phyloP scores from a whole-genome alignment of 345 rosid genomes.

The Dimocarpus longan region DNA sequence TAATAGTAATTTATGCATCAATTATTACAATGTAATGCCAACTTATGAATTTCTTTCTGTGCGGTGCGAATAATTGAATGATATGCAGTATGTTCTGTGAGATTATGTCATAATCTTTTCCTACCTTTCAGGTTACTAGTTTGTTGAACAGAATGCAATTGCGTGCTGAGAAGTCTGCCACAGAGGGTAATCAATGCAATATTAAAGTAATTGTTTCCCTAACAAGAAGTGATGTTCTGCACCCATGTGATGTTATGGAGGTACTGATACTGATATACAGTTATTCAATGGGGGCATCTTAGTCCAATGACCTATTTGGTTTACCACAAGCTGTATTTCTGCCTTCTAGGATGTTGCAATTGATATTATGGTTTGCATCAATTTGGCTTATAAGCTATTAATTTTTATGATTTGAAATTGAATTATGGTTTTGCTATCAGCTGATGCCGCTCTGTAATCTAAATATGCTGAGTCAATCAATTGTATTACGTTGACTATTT shows the following conservation, averaged over 20 bases:
- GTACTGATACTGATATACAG: slow-evolving; percentile 35
- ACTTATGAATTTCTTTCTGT: background rate
- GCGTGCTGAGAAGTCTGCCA: slow-evolving; percentile 45
- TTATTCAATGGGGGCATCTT: background rate
- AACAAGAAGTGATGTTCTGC: slow-evolving; percentile 88
- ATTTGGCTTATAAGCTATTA: no score
- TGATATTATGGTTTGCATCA: slow-evolving; percentile 17
- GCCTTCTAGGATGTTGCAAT: slow-evolving; percentile 84
- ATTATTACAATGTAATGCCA: background rate
- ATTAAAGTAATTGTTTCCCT: slow-evolving; percentile 76
- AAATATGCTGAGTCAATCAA: background rate
- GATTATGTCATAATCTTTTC: slow-evolving; percentile 15
- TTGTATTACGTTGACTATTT: no score
- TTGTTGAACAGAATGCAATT: slow-evolving; percentile 82
- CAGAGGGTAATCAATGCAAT: slow-evolving; percentile 39
- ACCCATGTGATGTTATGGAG: slow-evolving; percentile 96
- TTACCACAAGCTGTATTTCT: slow-evolving; percentile 12
- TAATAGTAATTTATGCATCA: background rate
- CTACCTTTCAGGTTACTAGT: slow-evolving; percentile 56
- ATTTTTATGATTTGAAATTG: no score
- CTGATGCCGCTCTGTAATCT: background rate
- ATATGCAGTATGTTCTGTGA: background rate
- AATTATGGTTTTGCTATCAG: background rate
- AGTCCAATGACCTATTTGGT: background rate
- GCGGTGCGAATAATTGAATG: background rate